phyloP scores from a whole-genome alignment of 345 rosid species.

The Hypericum perforatum region DNA sequence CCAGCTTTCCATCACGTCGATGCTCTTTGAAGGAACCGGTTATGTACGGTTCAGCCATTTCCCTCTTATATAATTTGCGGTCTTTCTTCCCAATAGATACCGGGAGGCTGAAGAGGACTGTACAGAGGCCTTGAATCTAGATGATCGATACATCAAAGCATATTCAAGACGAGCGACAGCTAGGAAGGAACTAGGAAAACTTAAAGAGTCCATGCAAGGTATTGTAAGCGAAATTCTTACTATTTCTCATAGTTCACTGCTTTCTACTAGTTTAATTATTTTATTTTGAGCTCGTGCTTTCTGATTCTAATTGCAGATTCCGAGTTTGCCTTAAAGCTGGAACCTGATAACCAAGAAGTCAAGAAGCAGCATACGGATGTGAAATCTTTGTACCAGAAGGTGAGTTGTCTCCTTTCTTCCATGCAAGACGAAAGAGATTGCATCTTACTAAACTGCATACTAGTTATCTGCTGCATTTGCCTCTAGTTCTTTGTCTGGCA shows the following conservation, averaged over 20 bases:
- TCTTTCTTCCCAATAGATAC: conserved; percentile 34
- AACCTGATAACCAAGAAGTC: conserved; percentile 76
- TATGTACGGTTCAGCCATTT: background rate
- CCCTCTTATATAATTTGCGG: no score
- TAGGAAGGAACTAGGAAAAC: conserved; percentile 61
- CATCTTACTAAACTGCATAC: no score
- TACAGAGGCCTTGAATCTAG: conserved; percentile 82
- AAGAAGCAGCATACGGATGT: conserved; percentile 67
- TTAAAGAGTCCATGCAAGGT: conserved; percentile 81
- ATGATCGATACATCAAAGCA: conserved; percentile 82
- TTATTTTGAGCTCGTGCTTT: conserved; percentile 13
- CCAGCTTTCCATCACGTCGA: background rate
- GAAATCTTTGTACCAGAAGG: conserved; percentile 66
- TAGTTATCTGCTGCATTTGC: no score
- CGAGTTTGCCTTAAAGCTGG: conserved; percentile 74
- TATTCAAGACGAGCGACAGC: conserved; percentile 90
- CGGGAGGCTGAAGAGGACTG: conserved; percentile 85
- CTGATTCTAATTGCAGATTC: conserved; percentile 55
- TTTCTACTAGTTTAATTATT: conserved; percentile 1
- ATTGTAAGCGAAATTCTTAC: conserved; percentile 5
- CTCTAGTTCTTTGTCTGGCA: no score
- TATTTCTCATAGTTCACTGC: background rate
- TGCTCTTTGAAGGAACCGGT: background rate
- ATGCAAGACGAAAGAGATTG: no score
- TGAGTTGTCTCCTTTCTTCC: conserved; percentile 21